Conservation (phyloP, 2,329 filamentous ascomycete genomes). For the Paracoccidioides lutzii region DNA sequence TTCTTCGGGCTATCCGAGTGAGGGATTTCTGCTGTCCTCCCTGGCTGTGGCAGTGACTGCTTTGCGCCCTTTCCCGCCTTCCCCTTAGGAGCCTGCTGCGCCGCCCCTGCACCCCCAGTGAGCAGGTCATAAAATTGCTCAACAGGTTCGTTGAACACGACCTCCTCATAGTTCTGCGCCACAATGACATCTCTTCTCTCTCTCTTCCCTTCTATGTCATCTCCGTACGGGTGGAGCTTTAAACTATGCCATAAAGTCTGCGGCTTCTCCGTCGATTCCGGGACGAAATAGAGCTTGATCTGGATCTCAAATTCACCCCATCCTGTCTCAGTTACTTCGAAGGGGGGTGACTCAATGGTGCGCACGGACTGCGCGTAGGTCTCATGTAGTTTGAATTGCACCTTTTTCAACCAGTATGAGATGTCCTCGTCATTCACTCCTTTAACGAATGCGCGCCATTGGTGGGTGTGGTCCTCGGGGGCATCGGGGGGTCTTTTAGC, state of each 20-base stretch:
- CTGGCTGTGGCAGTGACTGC: slow-evolving; percentile 27
- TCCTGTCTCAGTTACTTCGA: slow-evolving; percentile 80
- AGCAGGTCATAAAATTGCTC: slow-evolving; percentile 82
- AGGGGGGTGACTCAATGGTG: slow-evolving; percentile 69
- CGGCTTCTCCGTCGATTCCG: slow-evolving; percentile 80
- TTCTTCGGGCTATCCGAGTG: slow-evolving; percentile 51
- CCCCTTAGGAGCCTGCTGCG: slow-evolving; percentile 36
- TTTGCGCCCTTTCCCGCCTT: slow-evolving; percentile 45
- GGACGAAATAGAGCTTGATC: slow-evolving; percentile 84
- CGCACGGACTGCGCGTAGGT: slow-evolving; percentile 86
- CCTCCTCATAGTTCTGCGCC: slow-evolving; percentile 79
- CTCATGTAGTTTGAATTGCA: slow-evolving; percentile 96
- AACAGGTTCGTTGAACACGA: slow-evolving; percentile 94
- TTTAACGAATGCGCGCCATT: slow-evolving; percentile 89
- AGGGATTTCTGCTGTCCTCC: slow-evolving; percentile 64
- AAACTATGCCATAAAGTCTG: slow-evolving; percentile 92
- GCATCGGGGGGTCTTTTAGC: slow-evolving; percentile 60
- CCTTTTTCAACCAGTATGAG: slow-evolving; percentile 89
- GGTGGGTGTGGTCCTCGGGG: slow-evolving; percentile 87
- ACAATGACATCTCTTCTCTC: slow-evolving; percentile 52
- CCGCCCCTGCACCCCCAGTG: slow-evolving; percentile 50
- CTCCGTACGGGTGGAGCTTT: slow-evolving; percentile 78
- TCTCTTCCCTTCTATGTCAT: slow-evolving; percentile 60
- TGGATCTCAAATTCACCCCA: slow-evolving; percentile 98
- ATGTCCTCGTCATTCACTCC: slow-evolving; percentile 82